Conservation (phyloP, 1,284 basidiomycete species). For the Apiotrichum sp. region DNA sequence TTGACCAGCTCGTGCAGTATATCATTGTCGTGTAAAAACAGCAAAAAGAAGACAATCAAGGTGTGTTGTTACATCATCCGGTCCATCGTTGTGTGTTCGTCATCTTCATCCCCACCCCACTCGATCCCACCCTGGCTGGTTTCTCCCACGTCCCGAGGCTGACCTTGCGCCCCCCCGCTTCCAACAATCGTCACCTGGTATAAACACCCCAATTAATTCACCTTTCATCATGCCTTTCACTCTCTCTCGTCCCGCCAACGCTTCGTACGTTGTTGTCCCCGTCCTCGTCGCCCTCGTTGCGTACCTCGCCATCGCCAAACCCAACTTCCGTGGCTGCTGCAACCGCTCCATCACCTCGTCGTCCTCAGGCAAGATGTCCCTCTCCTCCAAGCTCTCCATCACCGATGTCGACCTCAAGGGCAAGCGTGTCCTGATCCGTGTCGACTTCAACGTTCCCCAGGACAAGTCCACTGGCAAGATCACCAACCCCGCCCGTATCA, state of each 20-base stretch:
- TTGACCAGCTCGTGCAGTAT: too few relatives aligned
- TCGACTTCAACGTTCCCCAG: conserved; percentile 96
- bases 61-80: not conserved
- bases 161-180: not conserved
- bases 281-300: conserved; percentile 7
- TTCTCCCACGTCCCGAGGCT: not conserved
- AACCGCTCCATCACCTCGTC: not conserved
- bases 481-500: conserved; percentile 95
- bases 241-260: conserved; percentile 3
- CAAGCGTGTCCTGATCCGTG: conserved; percentile 82
- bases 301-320: conserved; percentile 2
- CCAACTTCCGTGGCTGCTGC: not conserved
- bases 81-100: not conserved
- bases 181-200: not conserved
- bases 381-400: conserved; percentile 89
- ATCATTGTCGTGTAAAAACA: too few relatives aligned
- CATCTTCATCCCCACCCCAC: not conserved
- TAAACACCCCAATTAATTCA: not conserved
- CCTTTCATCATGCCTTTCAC: not conserved
- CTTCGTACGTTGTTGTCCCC: conserved; percentile 2
- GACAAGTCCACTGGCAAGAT: conserved; percentile 67
- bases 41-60: too few relatives aligned
- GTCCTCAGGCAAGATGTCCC: conserved; percentile 64
- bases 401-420: conserved; percentile 83
- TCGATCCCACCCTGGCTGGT: not conserved